A percentile compares a stretch with the other conserved stretches of the same genome.
phyloP scores from a whole-genome alignment of 768 basidiomycete genomes.

The Kwoniella heveanensis region DNA sequence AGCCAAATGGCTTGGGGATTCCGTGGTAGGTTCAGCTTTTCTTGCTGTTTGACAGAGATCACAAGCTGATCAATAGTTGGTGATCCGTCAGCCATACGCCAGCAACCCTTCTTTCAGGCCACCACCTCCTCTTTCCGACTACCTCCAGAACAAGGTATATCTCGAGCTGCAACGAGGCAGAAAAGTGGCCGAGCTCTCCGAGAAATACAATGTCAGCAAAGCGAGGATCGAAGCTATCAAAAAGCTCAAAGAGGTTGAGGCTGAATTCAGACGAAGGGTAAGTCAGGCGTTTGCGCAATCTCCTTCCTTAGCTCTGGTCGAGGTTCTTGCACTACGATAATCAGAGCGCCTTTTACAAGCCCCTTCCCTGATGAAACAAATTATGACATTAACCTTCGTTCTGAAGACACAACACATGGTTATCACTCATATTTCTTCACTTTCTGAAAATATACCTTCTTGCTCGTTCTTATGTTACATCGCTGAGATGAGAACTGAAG shows the following conservation, averaged over 20 bases:
- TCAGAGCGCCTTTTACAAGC: no score
- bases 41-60: background rate
- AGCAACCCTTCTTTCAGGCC: conserved; percentile 54
- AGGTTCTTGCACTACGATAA: no score
- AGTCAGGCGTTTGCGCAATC: no score
- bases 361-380: conserved; percentile 50
- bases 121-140: conserved; percentile 53
- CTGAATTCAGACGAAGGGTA: conserved; percentile 49
- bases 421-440: conserved; percentile 55
- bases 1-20: conserved; percentile 50
- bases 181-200: conserved; percentile 39
- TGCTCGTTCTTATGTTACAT: background rate
- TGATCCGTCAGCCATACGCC: conserved; percentile 43
- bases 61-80: background rate
- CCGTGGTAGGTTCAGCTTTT: conserved; percentile 38
- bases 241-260: conserved; percentile 51
- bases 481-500: conserved; percentile 7
- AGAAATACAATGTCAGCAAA: conserved; percentile 49
- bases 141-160: conserved; percentile 46
- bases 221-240: conserved; percentile 50
- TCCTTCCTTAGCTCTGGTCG: no score
- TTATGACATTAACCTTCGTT: conserved; percentile 57
- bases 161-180: conserved; percentile 25
- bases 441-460: conserved; percentile 47
- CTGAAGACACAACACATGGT: conserved; percentile 56